Evolutionary conservation across 805 yeast species (phyloP).

Genomic region (Cyberlindnera maritima): DNA sequence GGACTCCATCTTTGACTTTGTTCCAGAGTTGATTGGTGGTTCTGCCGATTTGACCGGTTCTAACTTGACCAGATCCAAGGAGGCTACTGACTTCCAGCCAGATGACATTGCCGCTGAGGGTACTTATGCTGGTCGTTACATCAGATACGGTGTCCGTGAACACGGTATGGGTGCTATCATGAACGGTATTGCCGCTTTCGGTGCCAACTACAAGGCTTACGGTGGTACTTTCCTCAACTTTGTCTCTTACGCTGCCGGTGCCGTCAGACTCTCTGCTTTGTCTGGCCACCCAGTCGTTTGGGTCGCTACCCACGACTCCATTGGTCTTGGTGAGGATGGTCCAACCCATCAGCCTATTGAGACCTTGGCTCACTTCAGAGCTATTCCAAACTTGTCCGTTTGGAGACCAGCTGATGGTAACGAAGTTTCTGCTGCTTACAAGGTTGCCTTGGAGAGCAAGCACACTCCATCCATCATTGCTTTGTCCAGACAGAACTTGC

Average conservation of each 20-base stretch:
- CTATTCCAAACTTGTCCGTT: conserved; percentile 75
- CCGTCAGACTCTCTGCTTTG: conserved; percentile 79
- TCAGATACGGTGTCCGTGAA: conserved; percentile 98
- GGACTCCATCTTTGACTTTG: conserved; percentile 51
- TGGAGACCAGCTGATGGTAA: conserved; percentile 96
- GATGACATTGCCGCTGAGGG: conserved; percentile 76
- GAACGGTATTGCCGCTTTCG: conserved; percentile 94
- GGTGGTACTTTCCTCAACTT: conserved; percentile 99
- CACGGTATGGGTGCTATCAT: conserved; percentile 98
- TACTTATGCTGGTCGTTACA: conserved; percentile 85
- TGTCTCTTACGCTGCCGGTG: conserved; percentile 81
- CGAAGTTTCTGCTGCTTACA: conserved; percentile 82
- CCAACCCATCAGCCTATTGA: conserved; percentile 94
- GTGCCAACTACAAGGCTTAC: conserved; percentile 82
- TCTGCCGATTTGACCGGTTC: conserved; percentile 98
- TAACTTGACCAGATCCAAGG: conserved; percentile 85
- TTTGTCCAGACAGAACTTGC: conserved; percentile 81
- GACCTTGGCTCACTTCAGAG: conserved; percentile 83
- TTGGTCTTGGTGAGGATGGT: conserved; percentile 91
- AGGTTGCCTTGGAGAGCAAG: conserved; percentile 56
- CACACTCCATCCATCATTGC: conserved; percentile 74
- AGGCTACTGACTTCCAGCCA: conserved; percentile 90
- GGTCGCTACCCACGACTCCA: conserved; percentile 90
- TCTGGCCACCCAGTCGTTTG: conserved; percentile 81
- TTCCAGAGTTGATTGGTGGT: conserved; percentile 95